Evolutionary conservation across 202 grass and related monocot genomes (phyloP).

Genomic region (Eragrostis tef): DNA sequence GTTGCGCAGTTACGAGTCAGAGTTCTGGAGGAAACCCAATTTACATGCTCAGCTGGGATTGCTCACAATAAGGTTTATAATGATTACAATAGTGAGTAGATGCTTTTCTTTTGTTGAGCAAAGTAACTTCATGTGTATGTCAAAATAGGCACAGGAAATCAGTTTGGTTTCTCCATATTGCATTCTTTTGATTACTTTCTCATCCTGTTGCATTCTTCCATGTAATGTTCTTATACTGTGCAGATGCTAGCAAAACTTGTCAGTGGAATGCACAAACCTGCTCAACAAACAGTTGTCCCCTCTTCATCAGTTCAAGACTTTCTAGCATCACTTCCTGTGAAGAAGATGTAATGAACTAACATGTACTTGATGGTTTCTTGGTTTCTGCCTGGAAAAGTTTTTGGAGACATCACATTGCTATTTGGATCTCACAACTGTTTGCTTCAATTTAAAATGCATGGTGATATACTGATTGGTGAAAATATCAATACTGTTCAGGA

Average conservation of each 20-base stretch:
- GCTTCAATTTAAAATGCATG: constrained; percentile 11
- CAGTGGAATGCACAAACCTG: constrained; percentile 93
- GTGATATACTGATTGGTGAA: constrained; percentile 31
- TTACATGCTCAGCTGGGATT: constrained; percentile 94
- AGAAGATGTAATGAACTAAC: constrained; percentile 80
- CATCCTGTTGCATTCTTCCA: constrained; percentile 34
- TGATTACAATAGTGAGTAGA: constrained; percentile 46
- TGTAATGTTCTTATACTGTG: constrained; percentile 37
- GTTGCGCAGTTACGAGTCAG: constrained; percentile 72
- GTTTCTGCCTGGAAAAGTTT: constrained; percentile 13
- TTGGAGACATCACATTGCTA: background rate
- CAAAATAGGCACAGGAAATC: background rate
- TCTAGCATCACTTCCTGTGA: constrained; percentile 78
- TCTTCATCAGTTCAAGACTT: constrained; percentile 75
- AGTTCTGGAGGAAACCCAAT: constrained; percentile 82
- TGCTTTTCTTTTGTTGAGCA: constrained; percentile 31
- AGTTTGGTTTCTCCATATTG: background rate
- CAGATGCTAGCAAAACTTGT: constrained; percentile 98
- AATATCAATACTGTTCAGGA: constrained; percentile 61
- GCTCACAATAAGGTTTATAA: constrained; percentile 92
- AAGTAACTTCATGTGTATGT: background rate
- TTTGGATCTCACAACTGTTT: background rate
- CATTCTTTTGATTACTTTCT: constrained; percentile 25
- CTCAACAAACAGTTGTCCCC: constrained; percentile 93
- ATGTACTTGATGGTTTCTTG: constrained; percentile 21